Evolutionary conservation across 495 filamentous ascomycete genomes (phyloP).

Genomic region (Penicillium manginii): DNA sequence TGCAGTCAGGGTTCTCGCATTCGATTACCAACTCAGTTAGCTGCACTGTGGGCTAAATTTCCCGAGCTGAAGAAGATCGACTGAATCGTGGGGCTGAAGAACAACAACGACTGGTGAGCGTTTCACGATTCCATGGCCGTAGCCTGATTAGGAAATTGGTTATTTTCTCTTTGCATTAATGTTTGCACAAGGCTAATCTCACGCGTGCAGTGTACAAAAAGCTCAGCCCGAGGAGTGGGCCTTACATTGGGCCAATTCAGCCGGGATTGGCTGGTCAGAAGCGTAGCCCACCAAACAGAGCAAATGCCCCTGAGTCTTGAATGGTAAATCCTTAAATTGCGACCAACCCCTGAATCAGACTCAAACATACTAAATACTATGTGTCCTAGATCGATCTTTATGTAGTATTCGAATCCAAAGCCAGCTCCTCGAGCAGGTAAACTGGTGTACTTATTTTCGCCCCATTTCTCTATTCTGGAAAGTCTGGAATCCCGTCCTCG

Average conservation of each 20-base stretch:
- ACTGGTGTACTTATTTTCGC: too few species aligned
- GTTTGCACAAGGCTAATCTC: not conserved
- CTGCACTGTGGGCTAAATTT: not conserved
- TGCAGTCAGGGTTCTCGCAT: not conserved
- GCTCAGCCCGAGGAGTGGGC: not conserved
- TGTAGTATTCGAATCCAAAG: too few species aligned
- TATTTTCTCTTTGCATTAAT: not conserved
- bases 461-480: too few species aligned
- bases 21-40: slow-evolving; percentile 1
- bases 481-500: too few species aligned
- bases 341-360: not conserved
- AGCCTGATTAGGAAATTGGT: slow-evolving; percentile 1
- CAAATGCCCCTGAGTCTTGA: not conserved
- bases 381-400: too few species aligned
- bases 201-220: not conserved
- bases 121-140: not conserved
- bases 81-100: not conserved
- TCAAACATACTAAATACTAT: too few species aligned
- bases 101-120: not conserved
- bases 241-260: not conserved
- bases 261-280: not conserved
- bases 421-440: too few species aligned
- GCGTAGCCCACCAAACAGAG: not conserved
- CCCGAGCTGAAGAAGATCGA: slow-evolving; percentile 2
- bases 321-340: not conserved